These are phyloP conservation scores for Stropharia rugosoannulata DNA, from an alignment of 768 basidiomycete species.

Conservation along the genomic window DNA sequence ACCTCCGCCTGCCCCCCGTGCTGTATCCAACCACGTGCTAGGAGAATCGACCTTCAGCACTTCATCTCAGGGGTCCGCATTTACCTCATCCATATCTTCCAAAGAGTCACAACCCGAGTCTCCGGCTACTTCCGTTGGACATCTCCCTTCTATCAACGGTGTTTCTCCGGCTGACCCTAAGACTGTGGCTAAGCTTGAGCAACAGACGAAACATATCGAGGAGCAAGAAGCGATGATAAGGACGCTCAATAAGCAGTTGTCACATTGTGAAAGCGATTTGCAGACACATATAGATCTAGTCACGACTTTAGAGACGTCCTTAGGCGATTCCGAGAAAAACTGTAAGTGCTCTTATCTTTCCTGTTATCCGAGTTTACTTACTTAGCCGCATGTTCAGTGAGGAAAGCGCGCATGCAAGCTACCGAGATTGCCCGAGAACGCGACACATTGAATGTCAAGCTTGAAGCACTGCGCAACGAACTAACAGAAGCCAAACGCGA, in stretches of 20 bases:
- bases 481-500: conserved; percentile 79
- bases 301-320: conserved; percentile 76
- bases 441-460: conserved; percentile 65
- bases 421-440: conserved; percentile 87
- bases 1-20: conserved; percentile 74
- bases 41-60: conserved; percentile 56
- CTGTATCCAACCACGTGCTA: conserved; percentile 32
- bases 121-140: conserved; percentile 58
- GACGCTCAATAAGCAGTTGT: conserved; percentile 89
- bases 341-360: conserved; percentile 48
- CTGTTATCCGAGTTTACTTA: conserved; percentile 5
- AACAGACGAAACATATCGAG: conserved; percentile 71
- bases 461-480: conserved; percentile 69
- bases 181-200: conserved; percentile 57
- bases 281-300: conserved; percentile 92
- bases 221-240: conserved; percentile 93
- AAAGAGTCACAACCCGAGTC: conserved; percentile 73
- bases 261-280: conserved; percentile 90
- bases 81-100: conserved; percentile 59
- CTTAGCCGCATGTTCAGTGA: conserved; percentile 47
- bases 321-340: conserved; percentile 92
- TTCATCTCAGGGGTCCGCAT: conserved; percentile 59
- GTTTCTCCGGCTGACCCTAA: conserved; percentile 52
- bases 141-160: conserved; percentile 41
- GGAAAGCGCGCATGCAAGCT: conserved; percentile 92